phyloP scores from a whole-genome alignment of 768 basidiomycete genomes.

The Pisolithus tinctorius region DNA sequence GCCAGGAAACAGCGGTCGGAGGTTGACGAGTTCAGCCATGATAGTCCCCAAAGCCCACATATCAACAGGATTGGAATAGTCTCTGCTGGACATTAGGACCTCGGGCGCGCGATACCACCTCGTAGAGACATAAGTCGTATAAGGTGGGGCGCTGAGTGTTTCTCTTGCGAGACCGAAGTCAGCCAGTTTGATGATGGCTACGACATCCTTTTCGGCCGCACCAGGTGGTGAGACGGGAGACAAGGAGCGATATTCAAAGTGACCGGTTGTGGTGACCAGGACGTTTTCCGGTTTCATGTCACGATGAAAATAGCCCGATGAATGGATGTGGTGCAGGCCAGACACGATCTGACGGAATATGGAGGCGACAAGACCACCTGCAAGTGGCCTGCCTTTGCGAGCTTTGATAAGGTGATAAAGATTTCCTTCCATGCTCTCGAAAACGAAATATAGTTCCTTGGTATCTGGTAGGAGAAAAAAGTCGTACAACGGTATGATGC shows the following conservation, averaged over 20 bases:
- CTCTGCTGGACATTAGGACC: constrained; percentile 82
- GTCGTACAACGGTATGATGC: constrained; percentile 98
- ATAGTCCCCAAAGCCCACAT: constrained; percentile 99
- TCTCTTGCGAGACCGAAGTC: constrained; percentile 97
- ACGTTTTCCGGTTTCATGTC: constrained; percentile 99
- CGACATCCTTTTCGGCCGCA: constrained; percentile 84
- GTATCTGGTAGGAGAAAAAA: constrained; percentile 95
- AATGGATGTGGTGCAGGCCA: constrained; percentile 90
- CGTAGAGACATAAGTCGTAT: constrained; percentile 99
- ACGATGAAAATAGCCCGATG: constrained; percentile 92
- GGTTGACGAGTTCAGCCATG: constrained; percentile 92
- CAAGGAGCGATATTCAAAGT: constrained; percentile 83
- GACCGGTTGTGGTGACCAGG: constrained; percentile 93
- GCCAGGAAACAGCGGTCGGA: constrained; percentile 94
- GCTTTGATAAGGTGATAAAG: constrained; percentile 98
- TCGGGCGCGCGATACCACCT: constrained; percentile 99
- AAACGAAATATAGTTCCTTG: constrained; percentile 98
- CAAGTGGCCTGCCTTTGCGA: constrained; percentile 88
- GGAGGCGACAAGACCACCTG: constrained; percentile 93
- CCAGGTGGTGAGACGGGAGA: constrained; percentile 61
- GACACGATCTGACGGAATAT: constrained; percentile 89
- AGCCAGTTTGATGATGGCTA: constrained; percentile 94
- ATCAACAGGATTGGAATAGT: constrained; percentile 96
- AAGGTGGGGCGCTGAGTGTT: constrained; percentile 82
- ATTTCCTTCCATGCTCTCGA: constrained; percentile 99